Evolutionary conservation across 2,329 filamentous ascomycete species (phyloP).

Genomic region (Venturia effusa): DNA sequence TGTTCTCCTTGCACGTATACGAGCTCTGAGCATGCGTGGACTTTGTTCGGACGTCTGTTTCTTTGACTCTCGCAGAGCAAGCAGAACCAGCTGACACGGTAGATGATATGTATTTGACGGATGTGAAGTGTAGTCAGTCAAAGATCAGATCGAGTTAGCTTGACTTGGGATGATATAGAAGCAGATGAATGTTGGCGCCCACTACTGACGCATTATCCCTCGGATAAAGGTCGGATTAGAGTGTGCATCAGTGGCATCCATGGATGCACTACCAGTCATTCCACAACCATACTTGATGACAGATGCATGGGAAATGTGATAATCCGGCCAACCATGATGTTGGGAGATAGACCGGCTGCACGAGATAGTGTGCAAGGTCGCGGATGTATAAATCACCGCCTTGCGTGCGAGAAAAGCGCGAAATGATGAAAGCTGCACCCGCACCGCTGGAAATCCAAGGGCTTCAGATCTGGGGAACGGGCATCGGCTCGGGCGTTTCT

Average conservation of each 20-base stretch:
- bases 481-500: not conserved
- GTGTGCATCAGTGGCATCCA: not conserved
- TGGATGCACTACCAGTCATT: not conserved
- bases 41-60: not conserved
- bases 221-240: not conserved
- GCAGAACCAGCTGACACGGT: too few species aligned
- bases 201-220: too few species aligned
- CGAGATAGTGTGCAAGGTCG: not conserved
- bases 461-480: not conserved
- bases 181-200: too few species aligned
- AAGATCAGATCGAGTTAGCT: too few species aligned
- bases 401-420: not conserved
- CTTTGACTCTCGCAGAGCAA: too few species aligned
- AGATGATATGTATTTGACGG: too few species aligned
- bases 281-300: not conserved
- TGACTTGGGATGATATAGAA: too few species aligned
- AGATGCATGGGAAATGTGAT: not conserved
- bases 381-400: not conserved
- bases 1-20: not conserved
- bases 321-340: not conserved
- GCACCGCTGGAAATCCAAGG: not conserved
- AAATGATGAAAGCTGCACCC: not conserved
- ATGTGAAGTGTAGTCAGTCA: too few species aligned
- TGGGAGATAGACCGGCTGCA: not conserved
- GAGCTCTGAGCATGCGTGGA: not conserved